A percentile compares a stretch with the other conserved stretches of the same genome.
Evolutionary conservation across 805 yeast species (phyloP).

Genomic region (Cyberlindnera maritima): DNA sequence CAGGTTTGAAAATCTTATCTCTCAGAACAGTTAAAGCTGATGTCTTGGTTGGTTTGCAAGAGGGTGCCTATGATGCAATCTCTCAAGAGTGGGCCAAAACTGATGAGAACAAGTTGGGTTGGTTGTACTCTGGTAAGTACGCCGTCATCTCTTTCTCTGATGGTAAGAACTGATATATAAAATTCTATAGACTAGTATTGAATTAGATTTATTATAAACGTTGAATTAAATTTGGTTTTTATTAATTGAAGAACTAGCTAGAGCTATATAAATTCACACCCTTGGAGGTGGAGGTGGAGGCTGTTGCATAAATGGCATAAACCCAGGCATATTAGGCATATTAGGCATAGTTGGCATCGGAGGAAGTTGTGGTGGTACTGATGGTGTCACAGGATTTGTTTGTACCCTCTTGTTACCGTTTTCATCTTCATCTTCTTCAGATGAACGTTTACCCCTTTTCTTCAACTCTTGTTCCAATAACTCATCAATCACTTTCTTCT

Average conservation of each 20-base stretch:
- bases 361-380: background rate
- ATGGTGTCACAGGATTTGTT: conserved; percentile 7
- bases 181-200: no score
- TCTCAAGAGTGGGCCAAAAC: conserved; percentile 57
- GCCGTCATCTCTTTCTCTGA: conserved; percentile 74
- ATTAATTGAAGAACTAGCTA: no score
- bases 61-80: conserved; percentile 70
- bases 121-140: conserved; percentile 91
- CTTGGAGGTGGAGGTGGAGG: no score
- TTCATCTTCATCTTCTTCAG: conserved; percentile 6
- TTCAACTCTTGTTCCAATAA: conserved; percentile 41
- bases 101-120: conserved; percentile 64
- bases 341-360: conserved; percentile 14
- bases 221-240: no score
- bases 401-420: conserved; percentile 16
- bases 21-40: conserved; percentile 96
- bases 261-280: no score
- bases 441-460: conserved; percentile 30
- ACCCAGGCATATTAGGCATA: conserved; percentile 20
- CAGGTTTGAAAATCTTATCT: conserved; percentile 65
- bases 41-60: conserved; percentile 80
- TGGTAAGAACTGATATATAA: conserved; percentile 32
- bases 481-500: conserved; percentile 50
- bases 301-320: conserved; percentile 5
- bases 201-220: no score